These are phyloP conservation scores for Testicularia cyperi DNA, from an alignment of 1,284 basidiomycete species.

Conservation along the genomic window DNA sequence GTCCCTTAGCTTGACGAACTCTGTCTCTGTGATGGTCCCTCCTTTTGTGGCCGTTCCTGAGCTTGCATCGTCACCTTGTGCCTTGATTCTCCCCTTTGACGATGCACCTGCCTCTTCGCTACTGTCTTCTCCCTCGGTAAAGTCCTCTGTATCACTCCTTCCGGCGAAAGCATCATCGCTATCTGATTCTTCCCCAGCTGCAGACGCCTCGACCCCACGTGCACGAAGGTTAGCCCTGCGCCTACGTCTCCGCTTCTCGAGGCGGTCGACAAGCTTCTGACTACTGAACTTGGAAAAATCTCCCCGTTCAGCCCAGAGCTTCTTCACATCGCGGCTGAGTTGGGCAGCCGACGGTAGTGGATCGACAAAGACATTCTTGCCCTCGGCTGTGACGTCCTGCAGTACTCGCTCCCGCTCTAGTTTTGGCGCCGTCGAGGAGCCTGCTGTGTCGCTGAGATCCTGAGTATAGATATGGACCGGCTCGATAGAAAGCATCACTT, in stretches of 20 bases:
- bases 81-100: too few relatives aligned
- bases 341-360: conserved; percentile 3
- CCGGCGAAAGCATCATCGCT: too few relatives aligned
- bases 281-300: conserved; percentile 39
- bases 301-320: conserved; percentile 49
- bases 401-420: conserved; percentile 24
- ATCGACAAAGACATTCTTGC: conserved; percentile 13
- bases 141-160: too few relatives aligned
- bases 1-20: conserved; percentile 40
- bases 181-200: too few relatives aligned
- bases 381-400: conserved; percentile 10
- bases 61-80: too few relatives aligned
- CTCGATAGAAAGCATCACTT: conserved; percentile 13
- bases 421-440: background rate
- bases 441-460: background rate
- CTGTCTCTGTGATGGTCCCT: conserved; percentile 40
- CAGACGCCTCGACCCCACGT: too few relatives aligned
- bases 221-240: too few relatives aligned
- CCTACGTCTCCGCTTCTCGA: background rate
- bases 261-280: background rate
- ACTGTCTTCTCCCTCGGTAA: too few relatives aligned
- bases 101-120: too few relatives aligned
- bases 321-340: conserved; percentile 20
- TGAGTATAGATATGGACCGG: conserved; percentile 28
- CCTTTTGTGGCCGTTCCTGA: too few relatives aligned